Evolutionary conservation across 345 rosid species (phyloP).

Genomic region (Eucalyptus tenuipes): DNA sequence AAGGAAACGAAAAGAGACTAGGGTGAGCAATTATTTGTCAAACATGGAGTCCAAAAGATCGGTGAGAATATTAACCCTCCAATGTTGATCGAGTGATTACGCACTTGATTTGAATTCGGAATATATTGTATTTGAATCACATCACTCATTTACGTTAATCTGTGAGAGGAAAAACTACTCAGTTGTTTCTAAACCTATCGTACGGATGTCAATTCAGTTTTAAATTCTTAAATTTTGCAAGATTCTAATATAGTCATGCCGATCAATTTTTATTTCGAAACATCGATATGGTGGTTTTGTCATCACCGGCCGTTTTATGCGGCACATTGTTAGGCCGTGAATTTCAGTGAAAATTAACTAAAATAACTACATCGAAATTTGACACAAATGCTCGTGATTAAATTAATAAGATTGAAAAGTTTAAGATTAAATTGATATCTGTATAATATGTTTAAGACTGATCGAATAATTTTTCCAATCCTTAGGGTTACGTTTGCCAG

Average conservation of each 20-base stretch:
- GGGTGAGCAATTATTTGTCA: not conserved
- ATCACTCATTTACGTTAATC: not conserved
- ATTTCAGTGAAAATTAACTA: fast-evolving
- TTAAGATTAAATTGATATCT: fast-evolving
- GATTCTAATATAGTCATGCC: not conserved
- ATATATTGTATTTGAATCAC: not conserved
- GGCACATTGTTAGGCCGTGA: fast-evolving
- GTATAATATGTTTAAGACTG: fast-evolving
- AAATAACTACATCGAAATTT: fast-evolving
- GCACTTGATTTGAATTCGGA: fast-evolving
- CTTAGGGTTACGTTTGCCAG: not conserved
- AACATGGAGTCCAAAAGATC: not conserved
- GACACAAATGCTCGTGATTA: fast-evolving
- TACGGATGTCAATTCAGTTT: fast-evolving
- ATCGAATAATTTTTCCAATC: not conserved
- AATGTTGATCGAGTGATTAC: fast-evolving
- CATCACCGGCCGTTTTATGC: fast-evolving
- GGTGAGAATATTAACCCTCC: fast-evolving
- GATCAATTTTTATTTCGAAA: not conserved
- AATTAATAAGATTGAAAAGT: fast-evolving
- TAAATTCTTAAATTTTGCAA: not conserved
- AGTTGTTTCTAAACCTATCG: fast-evolving
- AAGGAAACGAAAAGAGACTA: not conserved
- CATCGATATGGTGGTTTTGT: fast-evolving
- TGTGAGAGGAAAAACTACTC: fast-evolving